Percentiles rank a stretch among this genome's conserved stretches.
phyloP scores from a whole-genome alignment of 139 green algal species.

The Auxenochlorella pyrenoidosa region DNA sequence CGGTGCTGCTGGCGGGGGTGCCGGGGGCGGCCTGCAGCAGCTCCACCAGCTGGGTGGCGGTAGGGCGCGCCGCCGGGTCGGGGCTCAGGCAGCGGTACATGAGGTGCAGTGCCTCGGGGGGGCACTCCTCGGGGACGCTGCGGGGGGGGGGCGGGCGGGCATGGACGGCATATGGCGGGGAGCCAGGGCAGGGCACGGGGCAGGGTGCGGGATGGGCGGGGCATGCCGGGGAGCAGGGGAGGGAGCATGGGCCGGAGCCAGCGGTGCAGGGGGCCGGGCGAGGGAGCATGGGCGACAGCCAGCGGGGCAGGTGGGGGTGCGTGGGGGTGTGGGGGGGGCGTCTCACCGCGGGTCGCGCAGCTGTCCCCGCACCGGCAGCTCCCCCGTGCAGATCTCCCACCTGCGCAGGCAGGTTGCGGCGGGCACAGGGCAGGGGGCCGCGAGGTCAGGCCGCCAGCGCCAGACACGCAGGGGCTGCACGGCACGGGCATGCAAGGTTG shows the following conservation, averaged over 20 bases:
- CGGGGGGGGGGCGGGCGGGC: not conserved
- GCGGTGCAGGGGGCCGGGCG: no score
- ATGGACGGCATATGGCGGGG: no score
- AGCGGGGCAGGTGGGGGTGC: no score
- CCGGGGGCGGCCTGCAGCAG: not conserved
- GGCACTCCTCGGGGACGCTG: constrained; percentile 57
- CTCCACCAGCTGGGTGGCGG: constrained; percentile 34
- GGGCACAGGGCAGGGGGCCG: not conserved
- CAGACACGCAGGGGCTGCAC: no score
- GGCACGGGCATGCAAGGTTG: no score
- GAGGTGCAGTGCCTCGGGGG: constrained; percentile 20
- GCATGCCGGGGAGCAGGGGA: no score
- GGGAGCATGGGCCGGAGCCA: no score
- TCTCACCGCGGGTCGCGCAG: constrained; percentile 32
- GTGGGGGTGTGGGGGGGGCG: not conserved
- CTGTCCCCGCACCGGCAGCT: constrained; percentile 29
- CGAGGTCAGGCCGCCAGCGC: no score
- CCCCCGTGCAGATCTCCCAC: constrained; percentile 35
- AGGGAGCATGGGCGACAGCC: no score
- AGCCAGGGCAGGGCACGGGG: no score
- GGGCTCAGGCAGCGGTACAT: constrained; percentile 43
- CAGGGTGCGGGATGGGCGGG: no score
- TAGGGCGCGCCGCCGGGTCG: constrained; percentile 43
- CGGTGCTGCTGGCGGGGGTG: not conserved
- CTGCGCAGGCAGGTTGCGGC: not conserved